Percentiles rank a stretch among this genome's conserved stretches.
These are phyloP conservation scores for Byssothecium circinans DNA, from an alignment of 2,329 filamentous ascomycete species.

Conservation along the genomic window DNA sequence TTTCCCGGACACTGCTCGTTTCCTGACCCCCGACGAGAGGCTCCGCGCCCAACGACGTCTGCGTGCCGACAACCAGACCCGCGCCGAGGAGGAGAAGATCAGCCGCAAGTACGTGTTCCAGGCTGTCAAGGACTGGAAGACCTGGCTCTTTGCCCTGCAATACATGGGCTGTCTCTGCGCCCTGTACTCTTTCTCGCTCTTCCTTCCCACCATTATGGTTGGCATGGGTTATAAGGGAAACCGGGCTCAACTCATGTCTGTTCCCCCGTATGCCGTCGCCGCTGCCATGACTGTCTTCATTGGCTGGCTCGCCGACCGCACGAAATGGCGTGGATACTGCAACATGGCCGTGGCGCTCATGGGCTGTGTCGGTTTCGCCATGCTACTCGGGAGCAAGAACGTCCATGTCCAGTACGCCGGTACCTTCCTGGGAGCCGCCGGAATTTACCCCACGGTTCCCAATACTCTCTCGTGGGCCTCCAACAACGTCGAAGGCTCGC, in stretches of 20 bases:
- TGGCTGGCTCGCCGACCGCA: slow-evolving; percentile 76
- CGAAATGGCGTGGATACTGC: slow-evolving; percentile 72
- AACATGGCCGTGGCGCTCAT: slow-evolving; percentile 73
- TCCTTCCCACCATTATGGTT: slow-evolving; percentile 53
- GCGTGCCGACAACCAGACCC: slow-evolving; percentile 68
- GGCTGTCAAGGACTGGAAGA: slow-evolving; percentile 53
- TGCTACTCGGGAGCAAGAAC: slow-evolving; percentile 69
- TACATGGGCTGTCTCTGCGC: slow-evolving; percentile 63
- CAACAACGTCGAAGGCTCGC: slow-evolving; percentile 91
- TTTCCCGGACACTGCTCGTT: slow-evolving; percentile 62
- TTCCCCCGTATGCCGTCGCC: slow-evolving; percentile 74
- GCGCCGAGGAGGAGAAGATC: slow-evolving; percentile 56
- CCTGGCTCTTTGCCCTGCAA: slow-evolving; percentile 58
- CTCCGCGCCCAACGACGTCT: slow-evolving; percentile 64
- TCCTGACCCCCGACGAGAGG: slow-evolving; percentile 56
- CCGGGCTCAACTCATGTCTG: slow-evolving; percentile 69
- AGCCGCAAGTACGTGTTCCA: slow-evolving; percentile 44
- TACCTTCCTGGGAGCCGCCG: slow-evolving; percentile 80
- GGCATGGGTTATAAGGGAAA: slow-evolving; percentile 59
- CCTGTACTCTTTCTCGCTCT: slow-evolving; percentile 40
- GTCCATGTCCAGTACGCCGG: slow-evolving; percentile 78
- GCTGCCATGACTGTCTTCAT: slow-evolving; percentile 68
- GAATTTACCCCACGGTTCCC: slow-evolving; percentile 84
- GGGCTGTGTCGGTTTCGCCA: slow-evolving; percentile 76
- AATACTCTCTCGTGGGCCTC: slow-evolving; percentile 87